Evolutionary conservation across 2,329 filamentous ascomycete genomes (phyloP).

Genomic region (Sarocladium kiliense): DNA sequence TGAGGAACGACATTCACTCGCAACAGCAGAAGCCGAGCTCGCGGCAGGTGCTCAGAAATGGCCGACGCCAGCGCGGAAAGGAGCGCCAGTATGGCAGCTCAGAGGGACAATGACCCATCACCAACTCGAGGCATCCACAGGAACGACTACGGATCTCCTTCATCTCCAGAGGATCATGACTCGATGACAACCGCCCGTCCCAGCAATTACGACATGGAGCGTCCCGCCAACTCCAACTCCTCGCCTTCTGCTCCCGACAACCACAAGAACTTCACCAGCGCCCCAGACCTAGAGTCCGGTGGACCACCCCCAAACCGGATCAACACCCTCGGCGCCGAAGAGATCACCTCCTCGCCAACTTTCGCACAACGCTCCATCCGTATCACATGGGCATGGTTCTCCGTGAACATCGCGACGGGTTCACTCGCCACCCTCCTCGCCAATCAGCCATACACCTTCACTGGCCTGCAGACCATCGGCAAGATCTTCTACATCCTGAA

Average conservation of each 20-base stretch:
- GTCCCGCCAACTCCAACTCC: not conserved
- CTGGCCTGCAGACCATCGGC: slow-evolving; percentile 38
- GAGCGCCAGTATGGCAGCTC: not conserved
- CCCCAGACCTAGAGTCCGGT: not conserved
- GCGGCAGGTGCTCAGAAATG: too few relatives aligned
- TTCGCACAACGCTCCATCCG: slow-evolving; percentile 9
- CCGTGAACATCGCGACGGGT: slow-evolving; percentile 23
- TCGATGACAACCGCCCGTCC: not conserved
- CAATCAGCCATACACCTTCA: slow-evolving; percentile 36
- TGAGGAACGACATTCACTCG: too few relatives aligned
- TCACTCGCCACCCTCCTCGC: slow-evolving; percentile 20
- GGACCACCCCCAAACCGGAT: not conserved
- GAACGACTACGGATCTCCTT: not conserved
- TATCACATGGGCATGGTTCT: slow-evolving; percentile 22
- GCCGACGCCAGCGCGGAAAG: not conserved
- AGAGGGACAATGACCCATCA: not conserved
- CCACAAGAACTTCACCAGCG: not conserved
- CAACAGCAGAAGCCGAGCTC: too few relatives aligned
- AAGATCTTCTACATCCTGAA: slow-evolving; percentile 42
- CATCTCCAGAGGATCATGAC: not conserved
- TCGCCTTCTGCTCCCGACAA: not conserved
- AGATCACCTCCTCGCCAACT: not conserved
- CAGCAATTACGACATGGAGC: not conserved
- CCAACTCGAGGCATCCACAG: not conserved
- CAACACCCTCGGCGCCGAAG: slow-evolving; percentile 6